Evolutionary conservation across 129 eudicot genomes (phyloP).

Genomic region (Artemisia annua): DNA sequence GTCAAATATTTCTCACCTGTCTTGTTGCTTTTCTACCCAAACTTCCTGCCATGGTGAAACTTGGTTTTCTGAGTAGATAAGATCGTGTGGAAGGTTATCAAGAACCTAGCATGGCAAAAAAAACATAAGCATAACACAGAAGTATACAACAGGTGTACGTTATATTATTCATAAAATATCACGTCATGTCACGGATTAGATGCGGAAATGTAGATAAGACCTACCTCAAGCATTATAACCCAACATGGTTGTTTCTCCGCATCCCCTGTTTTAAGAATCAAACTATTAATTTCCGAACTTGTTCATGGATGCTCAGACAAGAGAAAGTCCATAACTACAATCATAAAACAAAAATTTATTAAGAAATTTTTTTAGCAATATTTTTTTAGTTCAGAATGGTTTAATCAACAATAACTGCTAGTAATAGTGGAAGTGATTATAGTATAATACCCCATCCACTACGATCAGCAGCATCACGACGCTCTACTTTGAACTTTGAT

Average conservation of each 20-base stretch:
- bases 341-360: conserved; percentile 7
- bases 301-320: conserved; percentile 22
- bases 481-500: conserved; percentile 73
- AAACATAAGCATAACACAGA: background rate
- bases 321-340: conserved; percentile 23
- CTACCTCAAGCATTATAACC: conserved; percentile 98
- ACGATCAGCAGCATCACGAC: conserved; percentile 93
- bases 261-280: conserved; percentile 61
- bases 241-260: conserved; percentile 84
- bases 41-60: conserved; percentile 97
- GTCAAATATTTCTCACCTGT: conserved; percentile 43
- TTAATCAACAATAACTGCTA: conserved; percentile 3
- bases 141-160: background rate
- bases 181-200: conserved; percentile 1
- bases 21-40: conserved; percentile 77
- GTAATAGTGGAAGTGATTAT: background rate
- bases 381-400: background rate
- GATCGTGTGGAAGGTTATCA: conserved; percentile 98
- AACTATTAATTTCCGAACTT: conserved; percentile 24
- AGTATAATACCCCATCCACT: conserved; percentile 83
- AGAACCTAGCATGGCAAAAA: conserved; percentile 55
- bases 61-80: conserved; percentile 79
- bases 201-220: conserved; percentile 13
- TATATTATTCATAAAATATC: background rate
- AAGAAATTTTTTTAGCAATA: conserved; percentile 4